Evolutionary conservation across 129 eudicot species (phyloP), one percentile per base, ranked within the genome.

Genomic region (Lonicera japonica): DNA sequence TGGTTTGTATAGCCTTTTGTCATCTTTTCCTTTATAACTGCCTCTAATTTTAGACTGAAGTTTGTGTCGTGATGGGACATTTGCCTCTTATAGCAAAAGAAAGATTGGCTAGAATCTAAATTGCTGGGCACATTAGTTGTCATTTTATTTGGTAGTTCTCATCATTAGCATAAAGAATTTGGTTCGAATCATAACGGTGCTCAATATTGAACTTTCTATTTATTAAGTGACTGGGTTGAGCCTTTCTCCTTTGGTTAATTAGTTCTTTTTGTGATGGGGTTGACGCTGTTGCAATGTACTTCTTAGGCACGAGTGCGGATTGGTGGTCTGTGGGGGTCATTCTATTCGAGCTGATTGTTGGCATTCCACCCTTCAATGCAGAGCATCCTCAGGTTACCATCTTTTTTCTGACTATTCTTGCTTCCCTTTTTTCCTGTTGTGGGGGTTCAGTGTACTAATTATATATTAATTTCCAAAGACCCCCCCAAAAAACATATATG

Each of bases 301-400:
- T 65, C 21, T 50, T 70, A 91, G 98, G 84, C 36, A 81, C 83
- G 18, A 82, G 95, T 54, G 98, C 98, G 17, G 98, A 91, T 87
- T 91, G 98, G 98, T 91, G 98, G 98, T 91, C 98, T 58, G 95
- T 91, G 24, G 98, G 98, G 65, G 90, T 91, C 50, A 91, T 91
- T 62, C 77, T 91, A 40, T 91, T 91, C 73, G 98, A 91, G 80
- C 69, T 91, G 75, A 87, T 91, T 59, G 98, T 91, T 60, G 98
- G 98, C 46, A 84, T 91, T 70, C 98, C 98, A 50, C 98, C 98
- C 66, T 91, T 91, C 76, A 91, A 91, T 73, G 98, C 98, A 25
- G 98, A 91, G 65, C 98, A 87, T 79, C 98, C 98, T 65, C 98
- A 91, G 96, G 98, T 92, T 60, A 46, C 43, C 52, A 4, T 46